phyloP scores from a whole-genome alignment of 78 protist genomes.

The Cavenderia fasciculata region DNA sequence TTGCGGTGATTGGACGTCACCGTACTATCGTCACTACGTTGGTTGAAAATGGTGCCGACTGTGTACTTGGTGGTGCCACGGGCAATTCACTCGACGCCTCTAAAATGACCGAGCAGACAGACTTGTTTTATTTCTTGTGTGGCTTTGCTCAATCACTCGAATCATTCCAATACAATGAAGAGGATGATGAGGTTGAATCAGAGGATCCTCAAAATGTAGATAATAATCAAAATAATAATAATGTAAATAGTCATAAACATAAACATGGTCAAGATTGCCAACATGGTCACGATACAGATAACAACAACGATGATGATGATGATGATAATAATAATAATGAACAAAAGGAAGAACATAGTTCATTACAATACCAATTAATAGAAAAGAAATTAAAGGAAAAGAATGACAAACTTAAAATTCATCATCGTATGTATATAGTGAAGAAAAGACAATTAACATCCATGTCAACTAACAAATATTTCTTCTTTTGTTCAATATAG shows the following conservation, averaged over 20 bases:
- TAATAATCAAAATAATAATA: constrained; percentile 2
- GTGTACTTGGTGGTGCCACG: constrained; percentile 39
- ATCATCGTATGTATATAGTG: constrained; percentile 13
- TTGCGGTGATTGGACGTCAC: constrained; percentile 46
- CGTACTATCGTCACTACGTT: constrained; percentile 11
- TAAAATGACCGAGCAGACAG: constrained; percentile 17
- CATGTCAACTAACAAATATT: neutral
- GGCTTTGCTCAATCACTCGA: constrained; percentile 15
- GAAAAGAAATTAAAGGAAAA: constrained; percentile 5
- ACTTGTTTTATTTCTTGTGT: constrained; percentile 9
- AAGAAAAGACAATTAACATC: neutral
- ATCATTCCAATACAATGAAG: neutral
- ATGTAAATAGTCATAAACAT: neutral
- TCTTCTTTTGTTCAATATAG: too few relatives aligned
- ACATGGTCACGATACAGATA: neutral
- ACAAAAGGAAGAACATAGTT: neutral
- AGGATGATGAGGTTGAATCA: neutral
- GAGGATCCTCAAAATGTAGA: neutral
- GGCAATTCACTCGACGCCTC: constrained; percentile 40
- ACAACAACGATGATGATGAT: neutral
- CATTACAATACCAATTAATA: neutral
- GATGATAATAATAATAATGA: neutral
- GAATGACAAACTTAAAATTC: neutral
- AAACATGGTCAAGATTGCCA: neutral
- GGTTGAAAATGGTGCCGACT: constrained; percentile 54